Conservation (phyloP, 345 rosid species). For the Eucalyptus sp. region DNA sequence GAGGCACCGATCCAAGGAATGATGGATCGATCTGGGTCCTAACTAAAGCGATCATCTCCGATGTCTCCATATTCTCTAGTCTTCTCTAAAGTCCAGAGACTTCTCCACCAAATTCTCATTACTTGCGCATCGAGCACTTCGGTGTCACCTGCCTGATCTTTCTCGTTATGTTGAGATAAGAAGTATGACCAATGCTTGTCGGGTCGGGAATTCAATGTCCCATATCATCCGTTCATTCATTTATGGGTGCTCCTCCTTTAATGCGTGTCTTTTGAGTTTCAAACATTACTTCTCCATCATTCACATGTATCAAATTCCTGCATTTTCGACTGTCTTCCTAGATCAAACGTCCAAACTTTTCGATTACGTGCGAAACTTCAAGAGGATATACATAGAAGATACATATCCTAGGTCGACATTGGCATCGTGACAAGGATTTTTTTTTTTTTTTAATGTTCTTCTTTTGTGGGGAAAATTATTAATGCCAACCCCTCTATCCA, state of each 20-base stretch:
- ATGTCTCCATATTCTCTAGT: neutral
- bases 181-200: neutral
- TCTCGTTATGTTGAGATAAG: neutral
- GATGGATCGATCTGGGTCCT: neutral
- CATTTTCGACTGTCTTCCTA: neutral
- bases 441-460: neutral
- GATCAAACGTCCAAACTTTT: neutral
- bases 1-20: neutral
- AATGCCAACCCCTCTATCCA: neutral
- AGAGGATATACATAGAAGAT: neutral
- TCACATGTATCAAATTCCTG: neutral
- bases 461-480: neutral
- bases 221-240: neutral
- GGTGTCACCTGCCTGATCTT: neutral
- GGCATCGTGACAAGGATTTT: neutral
- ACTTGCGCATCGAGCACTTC: neutral
- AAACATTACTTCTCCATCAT: neutral
- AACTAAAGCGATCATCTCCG: neutral
- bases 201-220: neutral
- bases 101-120: neutral
- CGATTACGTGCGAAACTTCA: neutral
- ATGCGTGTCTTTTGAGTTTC: neutral
- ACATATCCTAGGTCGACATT: neutral
- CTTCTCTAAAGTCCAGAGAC: neutral
- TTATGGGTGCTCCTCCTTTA: neutral